Conservation (phyloP, 192 early-diverging fungal species). For the Podila epicladia region DNA sequence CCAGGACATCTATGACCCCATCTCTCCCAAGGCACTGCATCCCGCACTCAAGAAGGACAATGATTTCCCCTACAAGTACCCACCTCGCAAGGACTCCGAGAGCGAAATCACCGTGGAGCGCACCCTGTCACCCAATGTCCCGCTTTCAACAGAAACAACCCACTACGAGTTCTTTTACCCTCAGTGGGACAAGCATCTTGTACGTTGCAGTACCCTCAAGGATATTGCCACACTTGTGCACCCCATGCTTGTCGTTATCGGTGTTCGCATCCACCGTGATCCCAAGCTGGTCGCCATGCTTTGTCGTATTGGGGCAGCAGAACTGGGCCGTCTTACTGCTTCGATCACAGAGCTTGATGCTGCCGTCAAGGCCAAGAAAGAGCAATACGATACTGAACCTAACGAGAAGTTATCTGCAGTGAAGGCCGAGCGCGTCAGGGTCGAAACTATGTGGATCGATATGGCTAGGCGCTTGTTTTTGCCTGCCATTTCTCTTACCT, state of each 20-base stretch:
- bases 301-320: conserved; percentile 36
- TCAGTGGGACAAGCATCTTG: conserved; percentile 62
- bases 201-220: conserved; percentile 25
- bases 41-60: conserved; percentile 20
- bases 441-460: conserved; percentile 45
- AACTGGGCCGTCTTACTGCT: conserved; percentile 1
- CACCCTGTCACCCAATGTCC: conserved; percentile 13
- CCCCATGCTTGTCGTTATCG: conserved; percentile 54
- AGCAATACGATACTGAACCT: background rate
- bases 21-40: conserved; percentile 43
- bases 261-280: conserved; percentile 53
- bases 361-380: background rate
- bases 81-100: conserved; percentile 1
- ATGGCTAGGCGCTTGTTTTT: conserved; percentile 61
- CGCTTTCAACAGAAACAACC: conserved; percentile 21
- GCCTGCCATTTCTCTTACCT: conserved; percentile 70
- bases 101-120: conserved; percentile 12
- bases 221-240: conserved; percentile 45
- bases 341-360: conserved; percentile 9
- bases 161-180: conserved; percentile 69
- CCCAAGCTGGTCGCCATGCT: conserved; percentile 22
- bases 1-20: conserved; percentile 61
- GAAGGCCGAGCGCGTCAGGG: background rate
- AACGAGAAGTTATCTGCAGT: background rate
- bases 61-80: conserved; percentile 11